Conservation (phyloP, 1,284 basidiomycete genomes). For the Cryptococcus amylolentus region DNA sequence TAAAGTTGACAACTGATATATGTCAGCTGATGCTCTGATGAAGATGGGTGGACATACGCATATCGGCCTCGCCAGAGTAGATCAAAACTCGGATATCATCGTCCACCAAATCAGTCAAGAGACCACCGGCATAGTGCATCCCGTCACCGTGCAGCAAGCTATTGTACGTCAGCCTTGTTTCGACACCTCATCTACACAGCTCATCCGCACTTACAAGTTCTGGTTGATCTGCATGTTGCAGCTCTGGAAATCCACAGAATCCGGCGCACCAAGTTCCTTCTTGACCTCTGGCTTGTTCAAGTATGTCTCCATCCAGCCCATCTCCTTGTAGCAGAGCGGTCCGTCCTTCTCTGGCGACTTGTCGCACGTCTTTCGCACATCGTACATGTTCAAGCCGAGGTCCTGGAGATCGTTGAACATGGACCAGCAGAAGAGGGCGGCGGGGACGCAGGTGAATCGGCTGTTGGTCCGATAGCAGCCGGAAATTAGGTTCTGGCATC, state of each 20-base stretch:
- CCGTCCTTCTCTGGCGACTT: slow-evolving; percentile 57
- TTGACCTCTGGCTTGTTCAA: slow-evolving; percentile 69
- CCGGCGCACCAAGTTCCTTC: slow-evolving; percentile 66
- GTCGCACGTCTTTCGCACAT: slow-evolving; percentile 74
- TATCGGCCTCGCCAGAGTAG: slow-evolving; percentile 81
- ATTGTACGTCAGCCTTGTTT: background rate
- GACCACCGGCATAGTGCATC: slow-evolving; percentile 68
- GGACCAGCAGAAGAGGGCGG: slow-evolving; percentile 52
- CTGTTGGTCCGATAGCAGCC: slow-evolving; percentile 50
- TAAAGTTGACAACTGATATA: slow-evolving; percentile 34
- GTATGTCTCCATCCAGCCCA: slow-evolving; percentile 74
- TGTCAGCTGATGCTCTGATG: background rate
- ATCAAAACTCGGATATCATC: slow-evolving; percentile 72
- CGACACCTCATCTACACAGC: background rate
- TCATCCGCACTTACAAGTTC: slow-evolving; percentile 31
- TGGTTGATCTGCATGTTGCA: slow-evolving; percentile 58
- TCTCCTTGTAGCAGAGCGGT: slow-evolving; percentile 67
- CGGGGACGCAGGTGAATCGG: slow-evolving; percentile 58
- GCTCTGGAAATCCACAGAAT: slow-evolving; percentile 59
- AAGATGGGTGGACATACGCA: slow-evolving; percentile 49
- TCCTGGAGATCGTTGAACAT: slow-evolving; percentile 55
- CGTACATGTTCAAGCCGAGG: slow-evolving; percentile 60
- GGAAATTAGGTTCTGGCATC: slow-evolving; percentile 46
- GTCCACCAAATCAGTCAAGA: slow-evolving; percentile 71
- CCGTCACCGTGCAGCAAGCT: slow-evolving; percentile 67